phyloP scores from a whole-genome alignment of 495 filamentous ascomycete genomes.

The Friedmanniomyces simplex region DNA sequence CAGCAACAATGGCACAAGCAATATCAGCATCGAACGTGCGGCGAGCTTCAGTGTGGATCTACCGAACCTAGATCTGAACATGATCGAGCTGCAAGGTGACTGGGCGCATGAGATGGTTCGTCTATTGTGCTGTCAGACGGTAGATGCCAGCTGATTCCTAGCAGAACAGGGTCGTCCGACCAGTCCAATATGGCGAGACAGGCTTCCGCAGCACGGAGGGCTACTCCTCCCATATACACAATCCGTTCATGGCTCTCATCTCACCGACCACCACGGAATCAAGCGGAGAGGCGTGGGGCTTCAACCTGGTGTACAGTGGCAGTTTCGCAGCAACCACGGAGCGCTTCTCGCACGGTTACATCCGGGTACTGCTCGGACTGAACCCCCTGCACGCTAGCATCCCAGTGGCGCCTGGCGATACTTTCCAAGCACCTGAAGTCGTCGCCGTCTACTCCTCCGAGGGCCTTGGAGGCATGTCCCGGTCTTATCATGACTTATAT shows the following conservation, averaged over 20 bases:
- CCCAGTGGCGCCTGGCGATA: conserved; percentile 38
- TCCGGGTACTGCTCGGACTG: conserved; percentile 41
- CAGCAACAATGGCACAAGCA: conserved; percentile 39
- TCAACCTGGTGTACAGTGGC: conserved; percentile 45
- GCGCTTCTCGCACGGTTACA: conserved; percentile 44
- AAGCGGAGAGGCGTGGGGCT: conserved; percentile 43
- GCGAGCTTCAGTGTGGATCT: conserved; percentile 45
- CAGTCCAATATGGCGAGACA: conserved; percentile 32
- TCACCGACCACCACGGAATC: conserved; percentile 43
- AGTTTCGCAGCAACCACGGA: conserved; percentile 44
- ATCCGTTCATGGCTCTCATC: conserved; percentile 43
- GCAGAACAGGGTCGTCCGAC: conserved; percentile 24
- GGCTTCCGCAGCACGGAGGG: conserved; percentile 41
- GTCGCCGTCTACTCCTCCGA: conserved; percentile 42
- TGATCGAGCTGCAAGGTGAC: conserved; percentile 13
- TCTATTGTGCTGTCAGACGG: background rate
- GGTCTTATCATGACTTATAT: conserved; percentile 43
- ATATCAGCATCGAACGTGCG: conserved; percentile 39
- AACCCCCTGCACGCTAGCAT: conserved; percentile 42
- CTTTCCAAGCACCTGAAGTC: conserved; percentile 43
- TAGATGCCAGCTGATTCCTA: background rate
- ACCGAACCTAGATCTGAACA: conserved; percentile 36
- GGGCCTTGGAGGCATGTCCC: conserved; percentile 46
- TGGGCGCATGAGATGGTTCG: conserved; percentile 42
- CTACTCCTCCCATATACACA: conserved; percentile 45